These are phyloP conservation scores for Massarina eburnea DNA, from an alignment of 2,329 filamentous ascomycete species.

Conservation along the genomic window DNA sequence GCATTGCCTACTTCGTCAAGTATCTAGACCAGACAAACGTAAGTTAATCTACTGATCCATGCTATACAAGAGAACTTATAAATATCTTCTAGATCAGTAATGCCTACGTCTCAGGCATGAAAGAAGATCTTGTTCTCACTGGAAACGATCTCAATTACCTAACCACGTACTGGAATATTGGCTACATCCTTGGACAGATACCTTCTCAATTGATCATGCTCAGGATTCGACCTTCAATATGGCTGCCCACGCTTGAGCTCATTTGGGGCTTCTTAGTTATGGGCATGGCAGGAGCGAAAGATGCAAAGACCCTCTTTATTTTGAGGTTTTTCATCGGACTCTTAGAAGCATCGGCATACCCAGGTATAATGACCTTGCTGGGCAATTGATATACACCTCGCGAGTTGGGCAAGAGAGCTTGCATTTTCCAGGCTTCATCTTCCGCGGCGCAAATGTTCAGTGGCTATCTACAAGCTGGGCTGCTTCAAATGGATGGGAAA, in stretches of 20 bases:
- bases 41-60: background rate
- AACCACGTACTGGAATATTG: conserved; percentile 41
- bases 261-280: conserved; percentile 27
- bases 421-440: conserved; percentile 63
- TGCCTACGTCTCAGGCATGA: conserved; percentile 34
- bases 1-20: conserved; percentile 10
- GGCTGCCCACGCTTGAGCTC: conserved; percentile 30
- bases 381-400: conserved; percentile 58
- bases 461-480: conserved; percentile 63
- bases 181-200: conserved; percentile 25
- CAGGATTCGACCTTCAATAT: conserved; percentile 37
- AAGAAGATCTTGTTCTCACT: conserved; percentile 10
- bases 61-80: background rate
- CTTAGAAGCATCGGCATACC: conserved; percentile 4
- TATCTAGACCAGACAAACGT: conserved; percentile 13
- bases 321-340: conserved; percentile 7
- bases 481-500: conserved; percentile 50
- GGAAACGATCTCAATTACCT: conserved; percentile 57
- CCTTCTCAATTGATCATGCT: conserved; percentile 46
- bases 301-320: conserved; percentile 1
- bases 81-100: conserved; percentile 49
- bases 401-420: conserved; percentile 63
- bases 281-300: conserved; percentile 31
- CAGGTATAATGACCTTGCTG: conserved; percentile 7
- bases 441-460: conserved; percentile 64